Percentiles rank a stretch among this genome's conserved stretches.
phyloP scores from a whole-genome alignment of 129 eudicot genomes.

The Ambrosia trifida region DNA sequence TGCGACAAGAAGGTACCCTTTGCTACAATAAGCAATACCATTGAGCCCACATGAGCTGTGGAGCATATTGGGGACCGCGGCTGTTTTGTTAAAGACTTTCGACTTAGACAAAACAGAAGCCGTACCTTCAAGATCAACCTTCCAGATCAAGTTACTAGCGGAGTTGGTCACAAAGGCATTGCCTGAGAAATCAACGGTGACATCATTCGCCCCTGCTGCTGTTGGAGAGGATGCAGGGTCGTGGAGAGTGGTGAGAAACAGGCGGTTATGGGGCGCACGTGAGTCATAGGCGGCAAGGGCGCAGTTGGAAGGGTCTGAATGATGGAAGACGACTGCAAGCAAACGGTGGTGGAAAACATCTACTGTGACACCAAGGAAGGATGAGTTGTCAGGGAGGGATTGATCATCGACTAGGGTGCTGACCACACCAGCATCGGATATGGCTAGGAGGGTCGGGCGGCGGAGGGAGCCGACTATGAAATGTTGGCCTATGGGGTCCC shows the following conservation, averaged over 20 bases:
- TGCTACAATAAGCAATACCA: constrained; percentile 57
- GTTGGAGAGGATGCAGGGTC: constrained; percentile 33
- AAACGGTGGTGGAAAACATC: constrained; percentile 51
- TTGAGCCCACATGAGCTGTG: constrained; percentile 58
- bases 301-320: constrained; percentile 40
- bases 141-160: constrained; percentile 58
- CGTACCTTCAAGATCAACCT: constrained; percentile 55
- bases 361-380: constrained; percentile 68
- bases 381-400: constrained; percentile 55
- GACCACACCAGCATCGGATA: constrained; percentile 85
- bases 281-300: constrained; percentile 74
- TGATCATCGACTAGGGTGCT: constrained; percentile 51
- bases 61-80: constrained; percentile 25
- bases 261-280: constrained; percentile 48
- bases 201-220: constrained; percentile 54
- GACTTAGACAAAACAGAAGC: constrained; percentile 55
- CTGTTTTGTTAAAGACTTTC: constrained; percentile 34
- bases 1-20: constrained; percentile 63
- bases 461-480: constrained; percentile 74
- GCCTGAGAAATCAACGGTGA: constrained; percentile 65
- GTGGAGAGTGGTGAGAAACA: constrained; percentile 58
- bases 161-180: constrained; percentile 84
- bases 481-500: constrained; percentile 70
- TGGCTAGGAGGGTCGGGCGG: constrained; percentile 47
- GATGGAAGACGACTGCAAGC: constrained; percentile 55